These are phyloP conservation scores for Cardamine resedifolia DNA, from an alignment of 345 rosid genomes.

Conservation along the genomic window DNA sequence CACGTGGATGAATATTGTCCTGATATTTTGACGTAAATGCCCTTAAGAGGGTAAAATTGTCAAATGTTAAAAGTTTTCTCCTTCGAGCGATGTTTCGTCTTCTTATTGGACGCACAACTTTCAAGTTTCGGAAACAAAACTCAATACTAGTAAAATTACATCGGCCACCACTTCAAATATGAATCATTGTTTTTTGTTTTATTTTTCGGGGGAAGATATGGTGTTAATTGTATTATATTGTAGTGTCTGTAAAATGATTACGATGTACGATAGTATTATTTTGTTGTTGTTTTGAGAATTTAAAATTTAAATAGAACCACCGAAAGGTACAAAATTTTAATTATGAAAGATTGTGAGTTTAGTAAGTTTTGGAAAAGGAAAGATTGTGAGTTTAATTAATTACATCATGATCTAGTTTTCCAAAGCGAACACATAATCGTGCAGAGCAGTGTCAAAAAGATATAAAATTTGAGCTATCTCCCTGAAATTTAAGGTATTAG, in stretches of 20 bases:
- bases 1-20: conserved; percentile 36
- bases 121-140: conserved; percentile 14
- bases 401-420: background rate
- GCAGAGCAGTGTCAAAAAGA: background rate
- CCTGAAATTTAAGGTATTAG: background rate
- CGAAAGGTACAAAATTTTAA: background rate
- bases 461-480: background rate
- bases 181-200: background rate
- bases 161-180: background rate
- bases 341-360: background rate
- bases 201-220: background rate
- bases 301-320: background rate
- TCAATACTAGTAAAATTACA: background rate
- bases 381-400: background rate
- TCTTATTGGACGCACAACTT: conserved; percentile 15
- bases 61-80: conserved; percentile 4
- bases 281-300: background rate
- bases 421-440: background rate
- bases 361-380: background rate
- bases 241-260: conserved; percentile 9
- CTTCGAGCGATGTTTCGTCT: conserved; percentile 17
- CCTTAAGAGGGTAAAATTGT: conserved; percentile 18
- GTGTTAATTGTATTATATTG: background rate
- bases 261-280: background rate
- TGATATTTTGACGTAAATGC: conserved; percentile 33